phyloP scores from a whole-genome alignment of 169 alveolate species.

The Plasmodium gallinaceum region DNA sequence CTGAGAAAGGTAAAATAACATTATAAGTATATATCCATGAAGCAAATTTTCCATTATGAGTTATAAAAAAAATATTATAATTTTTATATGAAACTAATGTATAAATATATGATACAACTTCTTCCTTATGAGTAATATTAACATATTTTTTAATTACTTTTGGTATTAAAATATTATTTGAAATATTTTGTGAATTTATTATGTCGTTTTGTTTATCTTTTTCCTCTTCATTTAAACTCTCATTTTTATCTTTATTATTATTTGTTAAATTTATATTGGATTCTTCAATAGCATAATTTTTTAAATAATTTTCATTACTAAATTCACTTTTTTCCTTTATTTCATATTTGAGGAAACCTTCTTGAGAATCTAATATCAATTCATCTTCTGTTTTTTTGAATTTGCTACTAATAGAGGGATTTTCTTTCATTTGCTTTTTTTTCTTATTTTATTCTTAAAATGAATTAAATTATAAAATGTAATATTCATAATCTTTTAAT shows the following conservation, averaged over 20 bases:
- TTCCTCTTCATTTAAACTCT: conserved; percentile 6
- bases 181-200: background rate
- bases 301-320: conserved; percentile 2
- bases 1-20: conserved; percentile 43
- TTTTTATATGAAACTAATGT: conserved; percentile 56
- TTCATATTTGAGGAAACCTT: conserved; percentile 9
- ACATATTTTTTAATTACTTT: conserved; percentile 18
- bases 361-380: background rate
- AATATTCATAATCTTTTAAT: background rate
- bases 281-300: too few species aligned
- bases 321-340: background rate
- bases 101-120: conserved; percentile 27
- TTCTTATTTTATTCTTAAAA: background rate
- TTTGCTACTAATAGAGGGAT: background rate
- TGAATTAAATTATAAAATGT: background rate
- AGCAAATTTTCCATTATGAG: conserved; percentile 76
- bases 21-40: conserved; percentile 66
- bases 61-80: conserved; percentile 59
- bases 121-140: conserved; percentile 42
- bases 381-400: background rate
- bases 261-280: background rate
- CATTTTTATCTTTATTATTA: conserved; percentile 6
- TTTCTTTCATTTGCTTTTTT: background rate
- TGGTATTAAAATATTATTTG: conserved; percentile 14
- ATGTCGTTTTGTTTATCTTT: background rate